Base-by-base conservation (phyloP, 805 yeast species). In the Metschnikowia kofuensis region DNA sequence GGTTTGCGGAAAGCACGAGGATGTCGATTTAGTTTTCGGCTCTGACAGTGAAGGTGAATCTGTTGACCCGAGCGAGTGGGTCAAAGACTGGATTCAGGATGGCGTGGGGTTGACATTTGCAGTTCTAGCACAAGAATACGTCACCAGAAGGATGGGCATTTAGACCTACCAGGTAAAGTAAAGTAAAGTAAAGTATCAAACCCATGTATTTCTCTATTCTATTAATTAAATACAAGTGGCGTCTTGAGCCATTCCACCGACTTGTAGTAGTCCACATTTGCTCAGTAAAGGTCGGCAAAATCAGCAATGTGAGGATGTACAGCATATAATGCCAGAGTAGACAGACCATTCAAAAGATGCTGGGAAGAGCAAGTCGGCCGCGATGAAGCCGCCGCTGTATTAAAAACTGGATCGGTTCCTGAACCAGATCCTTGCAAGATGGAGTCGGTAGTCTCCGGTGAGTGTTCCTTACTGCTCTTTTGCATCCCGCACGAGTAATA, bases 71-170 rank as follows among this genome's bases (percentile, higher is more conserved):
- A 55, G 68, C 42, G 76, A 70, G 48, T 73, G 78, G 78, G 74
- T 73, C 7, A 65, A 62, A 40, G 71, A 59, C 36, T 73, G 82
- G 80, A 50, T 83, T 11, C 64, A 57, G 46, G 68, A 70, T 35
- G 96, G 96, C 0, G 73, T 94, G 44, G 82, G 82, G 15, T 76
- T 90, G 53, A 76, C 89, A 14, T 80, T 94, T 55, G 98, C 97
- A 14, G 85, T 88, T 1, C 72, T 89, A 32, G 96, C 97, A 1
- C 98, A 94, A 66, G 81, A 84, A 61, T 94, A 94, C 65, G 95
- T 94, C 40, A 83, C 91, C 41, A 84, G 83, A 65, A 79, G 99
- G 67, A 94, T 94, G 96, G 94, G 91, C 0, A 72, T 76, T 12
- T 44, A 34, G n/a, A 4, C 10, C 28, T 14, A 12, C 6, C 15